These are phyloP conservation scores for Gynostemma pentaphyllum DNA, from an alignment of 306 rosid species.

Conservation along the genomic window DNA sequence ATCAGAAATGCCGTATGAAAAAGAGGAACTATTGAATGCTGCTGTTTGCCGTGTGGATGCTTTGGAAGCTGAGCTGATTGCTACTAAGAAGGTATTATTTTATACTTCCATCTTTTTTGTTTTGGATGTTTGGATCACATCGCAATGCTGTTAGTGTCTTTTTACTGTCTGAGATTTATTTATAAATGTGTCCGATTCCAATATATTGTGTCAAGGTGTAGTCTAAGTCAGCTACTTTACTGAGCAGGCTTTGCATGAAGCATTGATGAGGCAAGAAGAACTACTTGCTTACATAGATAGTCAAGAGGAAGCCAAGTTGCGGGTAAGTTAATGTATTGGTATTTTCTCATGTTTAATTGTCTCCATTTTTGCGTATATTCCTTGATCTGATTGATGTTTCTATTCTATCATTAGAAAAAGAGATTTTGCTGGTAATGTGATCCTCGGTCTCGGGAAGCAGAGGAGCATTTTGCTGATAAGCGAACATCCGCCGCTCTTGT, in stretches of 20 bases:
- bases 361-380: not conserved
- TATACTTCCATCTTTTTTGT: not conserved
- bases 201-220: not conserved
- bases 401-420: conserved; percentile 52
- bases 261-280: conserved; percentile 91
- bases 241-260: conserved; percentile 77
- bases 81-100: conserved; percentile 72
- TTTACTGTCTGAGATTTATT: not conserved
- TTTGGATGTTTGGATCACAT: not conserved
- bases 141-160: not conserved
- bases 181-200: not conserved
- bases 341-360: not conserved
- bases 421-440: conserved; percentile 65
- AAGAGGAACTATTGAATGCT: conserved; percentile 89
- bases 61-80: conserved; percentile 88
- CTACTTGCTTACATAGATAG: conserved; percentile 76
- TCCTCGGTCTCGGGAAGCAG: conserved; percentile 15
- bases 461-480: not conserved
- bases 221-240: not conserved
- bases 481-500: not conserved
- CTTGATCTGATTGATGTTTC: conserved; percentile 6
- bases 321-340: conserved; percentile 36
- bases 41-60: conserved; percentile 98
- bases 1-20: conserved; percentile 82
- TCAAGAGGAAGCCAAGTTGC: conserved; percentile 67